Conservation (phyloP, 352 stramenopile genomes). For the Globisporangium cylindrosporum region DNA sequence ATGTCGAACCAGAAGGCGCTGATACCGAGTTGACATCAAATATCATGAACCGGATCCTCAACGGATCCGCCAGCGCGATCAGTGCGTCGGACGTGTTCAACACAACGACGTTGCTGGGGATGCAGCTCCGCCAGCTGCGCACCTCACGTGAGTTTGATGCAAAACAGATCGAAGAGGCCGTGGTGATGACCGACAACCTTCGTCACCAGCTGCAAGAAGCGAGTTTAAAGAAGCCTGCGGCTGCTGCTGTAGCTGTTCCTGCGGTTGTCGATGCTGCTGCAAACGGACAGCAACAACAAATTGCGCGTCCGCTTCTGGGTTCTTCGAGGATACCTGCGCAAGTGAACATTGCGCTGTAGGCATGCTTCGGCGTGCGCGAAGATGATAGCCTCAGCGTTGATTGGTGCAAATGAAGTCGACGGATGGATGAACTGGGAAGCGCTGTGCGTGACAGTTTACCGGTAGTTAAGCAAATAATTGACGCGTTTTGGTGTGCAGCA, state of each 20-base stretch:
- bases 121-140: slow-evolving; percentile 16
- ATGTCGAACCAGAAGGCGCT: background rate
- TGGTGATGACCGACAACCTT: slow-evolving; percentile 3
- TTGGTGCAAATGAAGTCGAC: too few species aligned
- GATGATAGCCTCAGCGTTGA: background rate
- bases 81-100: slow-evolving; percentile 6
- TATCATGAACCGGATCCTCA: slow-evolving; percentile 7
- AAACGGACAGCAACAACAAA: background rate
- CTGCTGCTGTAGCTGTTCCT: background rate
- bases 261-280: background rate
- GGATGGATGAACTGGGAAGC: too few species aligned
- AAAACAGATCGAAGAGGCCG: background rate
- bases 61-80: background rate
- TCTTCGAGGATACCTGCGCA: background rate
- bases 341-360: background rate
- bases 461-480: too few species aligned
- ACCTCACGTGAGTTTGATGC: background rate
- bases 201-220: slow-evolving; percentile 9
- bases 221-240: background rate
- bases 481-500: too few species aligned
- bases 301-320: background rate
- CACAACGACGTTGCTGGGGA: slow-evolving; percentile 10
- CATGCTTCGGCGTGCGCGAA: background rate
- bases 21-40: background rate
- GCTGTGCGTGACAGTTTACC: too few species aligned